phyloP scores from a whole-genome alignment of 2,329 filamentous ascomycete species.

The Penicillium hesseltinei region DNA sequence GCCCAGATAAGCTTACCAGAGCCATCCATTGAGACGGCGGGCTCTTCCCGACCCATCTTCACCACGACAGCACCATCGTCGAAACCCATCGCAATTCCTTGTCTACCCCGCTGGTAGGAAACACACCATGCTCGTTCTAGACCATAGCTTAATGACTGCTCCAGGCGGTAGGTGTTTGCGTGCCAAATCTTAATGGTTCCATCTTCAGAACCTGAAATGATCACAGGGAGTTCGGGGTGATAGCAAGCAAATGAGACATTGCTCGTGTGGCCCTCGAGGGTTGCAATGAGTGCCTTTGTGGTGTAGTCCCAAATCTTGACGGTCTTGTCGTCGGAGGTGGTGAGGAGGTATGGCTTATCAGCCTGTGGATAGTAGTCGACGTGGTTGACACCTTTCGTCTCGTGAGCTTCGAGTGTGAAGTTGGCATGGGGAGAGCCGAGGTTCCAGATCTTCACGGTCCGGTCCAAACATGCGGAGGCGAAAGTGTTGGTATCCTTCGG shows the following conservation, averaged over 20 bases:
- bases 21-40: constrained; percentile 93
- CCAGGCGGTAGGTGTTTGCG: constrained; percentile 92
- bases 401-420: constrained; percentile 94
- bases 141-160: constrained; percentile 94
- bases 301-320: constrained; percentile 99
- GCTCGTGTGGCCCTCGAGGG: constrained; percentile 92
- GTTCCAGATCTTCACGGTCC: constrained; percentile 98
- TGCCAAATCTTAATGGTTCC: constrained; percentile 98
- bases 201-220: constrained; percentile 96
- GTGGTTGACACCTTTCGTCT: constrained; percentile 96
- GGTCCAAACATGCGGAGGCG: constrained; percentile 89
- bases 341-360: constrained; percentile 82
- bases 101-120: constrained; percentile 88
- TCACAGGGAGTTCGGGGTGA: constrained; percentile 93
- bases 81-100: constrained; percentile 92
- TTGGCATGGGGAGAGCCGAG: constrained; percentile 90
- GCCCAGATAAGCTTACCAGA: constrained; percentile 97
- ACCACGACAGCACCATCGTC: constrained; percentile 97
- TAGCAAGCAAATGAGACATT: constrained; percentile 99
- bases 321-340: constrained; percentile 92
- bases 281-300: constrained; percentile 94
- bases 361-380: constrained; percentile 79
- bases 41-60: constrained; percentile 95
- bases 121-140: constrained; percentile 97
- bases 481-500: constrained; percentile 94